These are phyloP conservation scores for Ogataea nitratoaversa DNA, from an alignment of 805 yeast species.

Conservation along the genomic window DNA sequence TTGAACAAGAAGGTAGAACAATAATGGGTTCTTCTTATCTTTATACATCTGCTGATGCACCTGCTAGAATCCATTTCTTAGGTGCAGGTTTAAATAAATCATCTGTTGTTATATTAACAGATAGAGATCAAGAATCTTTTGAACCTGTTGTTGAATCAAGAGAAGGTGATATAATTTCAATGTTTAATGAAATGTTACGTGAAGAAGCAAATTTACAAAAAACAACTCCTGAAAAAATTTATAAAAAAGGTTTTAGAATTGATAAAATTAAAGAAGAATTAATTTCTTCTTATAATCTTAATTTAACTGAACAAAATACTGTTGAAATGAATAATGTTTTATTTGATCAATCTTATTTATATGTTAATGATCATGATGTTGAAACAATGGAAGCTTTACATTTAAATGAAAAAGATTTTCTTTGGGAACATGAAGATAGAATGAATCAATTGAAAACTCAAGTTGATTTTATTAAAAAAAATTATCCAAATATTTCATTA, in stretches of 20 bases:
- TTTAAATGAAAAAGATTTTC: constrained; percentile 21
- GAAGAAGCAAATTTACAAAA: constrained; percentile 12
- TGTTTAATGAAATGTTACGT: constrained; percentile 14
- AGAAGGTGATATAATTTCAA: constrained; percentile 10
- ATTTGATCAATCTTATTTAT: constrained; percentile 17
- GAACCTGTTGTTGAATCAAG: constrained; percentile 5
- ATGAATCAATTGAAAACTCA: constrained; percentile 14
- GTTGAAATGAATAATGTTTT: constrained; percentile 15
- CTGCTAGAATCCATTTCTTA: constrained; percentile 28
- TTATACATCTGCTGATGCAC: constrained; percentile 24
- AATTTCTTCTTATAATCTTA: constrained; percentile 6
- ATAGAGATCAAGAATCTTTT: constrained; percentile 9
- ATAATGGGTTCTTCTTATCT: constrained; percentile 31
- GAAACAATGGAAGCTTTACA: constrained; percentile 9
- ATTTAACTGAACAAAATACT: constrained; percentile 8
- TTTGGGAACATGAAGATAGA: constrained; percentile 19
- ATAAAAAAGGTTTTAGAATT: constrained; percentile 20
- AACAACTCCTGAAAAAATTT: constrained; percentile 7
- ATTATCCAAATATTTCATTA: constrained; percentile 3
- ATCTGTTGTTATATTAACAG: constrained; percentile 26
- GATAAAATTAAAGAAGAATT: constrained; percentile 6
- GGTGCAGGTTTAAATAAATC: constrained; percentile 27
- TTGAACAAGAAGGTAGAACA: constrained; percentile 21
- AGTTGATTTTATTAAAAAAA: constrained; percentile 1
- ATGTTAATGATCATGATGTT: constrained; percentile 10